Evolutionary conservation across 2,329 filamentous ascomycete species (phyloP), one percentile per base, ranked within the genome.

Genomic region (Dothistroma pini): DNA sequence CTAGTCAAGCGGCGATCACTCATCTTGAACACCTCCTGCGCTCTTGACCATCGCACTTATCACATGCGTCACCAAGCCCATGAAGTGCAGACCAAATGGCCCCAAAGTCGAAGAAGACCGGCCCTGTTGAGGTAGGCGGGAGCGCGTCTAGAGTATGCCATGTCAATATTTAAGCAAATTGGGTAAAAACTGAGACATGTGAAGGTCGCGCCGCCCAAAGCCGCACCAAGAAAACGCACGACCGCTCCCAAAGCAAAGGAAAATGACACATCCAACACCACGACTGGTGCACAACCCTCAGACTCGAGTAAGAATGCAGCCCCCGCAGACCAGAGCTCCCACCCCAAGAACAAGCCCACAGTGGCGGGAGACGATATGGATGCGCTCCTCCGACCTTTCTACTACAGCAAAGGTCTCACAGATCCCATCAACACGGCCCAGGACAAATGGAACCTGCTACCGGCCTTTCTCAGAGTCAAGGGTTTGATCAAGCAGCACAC

Each of bases 381-480:
- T 69, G 84, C 85, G 41, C 78, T 89, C 29, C 80, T 89, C 29
- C 81, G 89, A 70, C 87, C 87, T 0, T 89, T 89, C 72, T 89
- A 90, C 75, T 86, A 86, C 70, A 85, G 82, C 63, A 89, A 89
- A 73, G 81, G 81, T 54, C 75, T 89, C 59, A 88, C 85, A 0
- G 87, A 89, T 71, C 86, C 86, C 2, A 89, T 90, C 70, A 82
- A 88, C 63, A 89, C 87, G 1, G 86, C 86, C 31, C 69, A 89
- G 71, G 95, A 99, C 80, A 99, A 99, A 82, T 97, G 93, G 86
- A 96, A 97, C 75, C 82, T 99, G 48, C 79, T 99, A 31, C 96
- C 95, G 0, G 95, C 95, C n/a, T 99, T 99, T 76, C 80, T 99
- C 61, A 97, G 97, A 77, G 93, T 97, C 71, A 99, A 99, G 78